Base-by-base conservation (phyloP, 352 stramenopile genomes). In the Pythium biforme region DNA sequence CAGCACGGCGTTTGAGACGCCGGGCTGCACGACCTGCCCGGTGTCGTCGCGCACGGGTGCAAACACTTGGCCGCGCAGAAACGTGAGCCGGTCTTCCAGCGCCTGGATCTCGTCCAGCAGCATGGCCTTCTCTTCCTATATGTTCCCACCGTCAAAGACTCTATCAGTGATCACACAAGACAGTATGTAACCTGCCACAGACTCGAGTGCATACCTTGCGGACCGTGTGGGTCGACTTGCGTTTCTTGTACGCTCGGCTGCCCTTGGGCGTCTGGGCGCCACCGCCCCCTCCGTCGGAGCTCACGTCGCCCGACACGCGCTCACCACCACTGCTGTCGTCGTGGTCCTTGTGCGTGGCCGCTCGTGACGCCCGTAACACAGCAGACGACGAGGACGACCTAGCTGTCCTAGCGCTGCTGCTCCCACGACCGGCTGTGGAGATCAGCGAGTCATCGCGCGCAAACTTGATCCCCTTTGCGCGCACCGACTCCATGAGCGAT, bases 221-320 rank as follows among this genome's bases (percentile, higher is more conserved):
- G 23, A 64, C 55, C 2, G 62, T 64, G 19, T 64, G 62, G 1
- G 62, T 69, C 40, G 62, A 63, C 55, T 69, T 69, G 55, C 62
- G 62, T 46, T 63, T 64, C 62, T 69, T 69, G 29, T 60, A 45
- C 25, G 41, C 39, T 34, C 29, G n/a, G n/a, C n/a, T 53, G 12
- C 34, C 49, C 10, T 25, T 27, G 0, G 39, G 41, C 26, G 41
- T 60, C 10, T 33, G 20, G 5, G 43, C 26, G 41, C 12, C 40
- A 8, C 39, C 61, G 39, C 39, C 33, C 3, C 52, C 52, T 14
- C 41, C 45, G 19, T 67, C 52, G 4, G 52, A 59, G 43, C 45
- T 54, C 6, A 7, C 41, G n/a, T 55, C 60, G 7, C 37, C 60
- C 5, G 15, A 19, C 37, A 14, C 52, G 3, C 11, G 27, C 27